A percentile compares a stretch with the other conserved stretches of the same genome.
phyloP scores from a whole-genome alignment of 2,329 filamentous ascomycete genomes.

The Spiromastix sp. region DNA sequence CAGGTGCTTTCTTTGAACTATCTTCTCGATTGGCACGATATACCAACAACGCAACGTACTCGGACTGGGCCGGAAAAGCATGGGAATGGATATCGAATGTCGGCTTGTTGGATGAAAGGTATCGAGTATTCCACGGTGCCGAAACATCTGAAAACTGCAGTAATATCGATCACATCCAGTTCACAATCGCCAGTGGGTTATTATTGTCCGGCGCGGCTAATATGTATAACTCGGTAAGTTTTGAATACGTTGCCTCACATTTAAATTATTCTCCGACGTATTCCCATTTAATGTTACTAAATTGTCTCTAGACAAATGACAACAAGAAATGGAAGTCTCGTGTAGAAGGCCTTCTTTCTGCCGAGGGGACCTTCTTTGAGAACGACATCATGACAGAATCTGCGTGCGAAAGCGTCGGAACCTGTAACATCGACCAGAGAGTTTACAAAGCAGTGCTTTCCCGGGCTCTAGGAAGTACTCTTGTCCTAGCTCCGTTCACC shows the following conservation, averaged over 20 bases:
- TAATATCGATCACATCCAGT: conserved; percentile 51
- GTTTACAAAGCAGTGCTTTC: conserved; percentile 67
- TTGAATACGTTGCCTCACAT: conserved; percentile 2
- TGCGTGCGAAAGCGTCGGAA: conserved; percentile 51
- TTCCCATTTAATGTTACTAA: conserved; percentile 2
- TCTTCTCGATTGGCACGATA: conserved; percentile 61
- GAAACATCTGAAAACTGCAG: conserved; percentile 50
- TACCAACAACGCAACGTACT: conserved; percentile 56
- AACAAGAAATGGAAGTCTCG: conserved; percentile 25
- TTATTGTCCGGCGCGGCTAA: conserved; percentile 43
- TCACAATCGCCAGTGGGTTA: conserved; percentile 56
- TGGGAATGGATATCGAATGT: conserved; percentile 52
- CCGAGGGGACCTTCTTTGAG: conserved; percentile 46
- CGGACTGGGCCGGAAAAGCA: conserved; percentile 48
- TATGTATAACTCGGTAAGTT: conserved; percentile 37
- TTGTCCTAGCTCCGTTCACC: conserved; percentile 46
- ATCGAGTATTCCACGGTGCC: conserved; percentile 55
- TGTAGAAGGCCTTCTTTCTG: conserved; percentile 47
- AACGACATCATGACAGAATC: conserved; percentile 53
- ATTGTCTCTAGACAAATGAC: conserved; percentile 11
- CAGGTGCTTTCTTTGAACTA: conserved; percentile 75
- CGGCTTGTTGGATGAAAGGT: conserved; percentile 51
- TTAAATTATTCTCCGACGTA: neutral
- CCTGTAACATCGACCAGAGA: conserved; percentile 61
- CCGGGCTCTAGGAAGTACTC: conserved; percentile 52